A percentile compares a stretch with the other conserved stretches of the same genome.
Evolutionary conservation across 2,329 filamentous ascomycete genomes (phyloP).

Genomic region (Penicillium occitanis): DNA sequence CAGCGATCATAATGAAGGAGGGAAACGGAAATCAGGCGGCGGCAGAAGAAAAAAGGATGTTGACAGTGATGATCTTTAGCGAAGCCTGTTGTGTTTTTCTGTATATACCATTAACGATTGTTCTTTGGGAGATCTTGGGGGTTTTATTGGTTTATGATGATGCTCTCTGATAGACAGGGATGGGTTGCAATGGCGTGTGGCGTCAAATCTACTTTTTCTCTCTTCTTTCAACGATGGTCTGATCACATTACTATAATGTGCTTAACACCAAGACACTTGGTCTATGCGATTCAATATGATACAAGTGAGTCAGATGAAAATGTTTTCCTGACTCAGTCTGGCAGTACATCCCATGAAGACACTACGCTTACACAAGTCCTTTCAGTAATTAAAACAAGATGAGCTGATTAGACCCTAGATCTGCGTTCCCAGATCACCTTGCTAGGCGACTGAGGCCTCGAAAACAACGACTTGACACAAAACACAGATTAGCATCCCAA

Average conservation of each 20-base stretch:
- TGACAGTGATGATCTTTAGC: conserved; percentile 32
- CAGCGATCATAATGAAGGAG: conserved; percentile 36
- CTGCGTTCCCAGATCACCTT: conserved; percentile 17
- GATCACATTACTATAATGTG: not conserved
- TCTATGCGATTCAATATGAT: not conserved
- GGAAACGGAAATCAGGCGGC: conserved; percentile 45
- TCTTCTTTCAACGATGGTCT: not conserved
- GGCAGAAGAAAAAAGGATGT: conserved; percentile 50
- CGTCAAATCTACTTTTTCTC: conserved; percentile 6
- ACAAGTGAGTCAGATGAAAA: not conserved
- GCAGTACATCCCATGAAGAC: not conserved
- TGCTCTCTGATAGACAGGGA: conserved; percentile 10
- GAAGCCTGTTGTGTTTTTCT: not conserved
- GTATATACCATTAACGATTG: not conserved
- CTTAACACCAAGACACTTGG: not conserved
- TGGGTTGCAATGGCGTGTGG: conserved; percentile 5
- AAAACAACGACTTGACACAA: conserved; percentile 18
- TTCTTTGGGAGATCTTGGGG: not conserved
- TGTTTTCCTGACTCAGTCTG: not conserved
- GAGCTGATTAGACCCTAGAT: not conserved
- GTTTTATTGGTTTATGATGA: not conserved
- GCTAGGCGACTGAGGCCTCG: conserved; percentile 12
- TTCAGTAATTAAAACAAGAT: not conserved
- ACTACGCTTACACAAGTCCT: not conserved
- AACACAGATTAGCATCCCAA: not conserved